Conservation (phyloP, 192 early-diverging fungal species). For the Umbelopsis ramanniana region DNA sequence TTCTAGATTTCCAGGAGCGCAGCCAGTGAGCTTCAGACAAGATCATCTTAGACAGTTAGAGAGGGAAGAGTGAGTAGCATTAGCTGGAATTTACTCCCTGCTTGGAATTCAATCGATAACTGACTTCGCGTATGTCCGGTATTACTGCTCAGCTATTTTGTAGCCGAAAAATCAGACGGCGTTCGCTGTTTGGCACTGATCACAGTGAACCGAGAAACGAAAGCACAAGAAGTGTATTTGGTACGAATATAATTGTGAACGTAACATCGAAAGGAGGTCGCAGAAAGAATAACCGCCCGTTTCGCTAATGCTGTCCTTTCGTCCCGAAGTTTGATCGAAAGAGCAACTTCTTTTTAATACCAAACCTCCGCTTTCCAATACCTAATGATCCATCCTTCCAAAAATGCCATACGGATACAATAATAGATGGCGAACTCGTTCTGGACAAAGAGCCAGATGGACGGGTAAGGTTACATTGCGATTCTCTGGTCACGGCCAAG, state of each 20-base stretch:
- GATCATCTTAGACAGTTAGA: conserved; percentile 52
- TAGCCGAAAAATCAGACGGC: conserved; percentile 87
- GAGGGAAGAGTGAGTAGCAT: conserved; percentile 59
- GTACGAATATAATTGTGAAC: conserved; percentile 34
- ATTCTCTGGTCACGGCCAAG: background rate
- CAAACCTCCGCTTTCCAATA: conserved; percentile 64
- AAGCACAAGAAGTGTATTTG: conserved; percentile 55
- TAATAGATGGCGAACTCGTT: conserved; percentile 94
- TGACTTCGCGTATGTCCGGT: background rate
- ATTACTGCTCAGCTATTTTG: conserved; percentile 62
- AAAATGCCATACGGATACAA: conserved; percentile 67
- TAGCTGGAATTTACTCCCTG: background rate
- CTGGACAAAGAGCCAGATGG: conserved; percentile 71
- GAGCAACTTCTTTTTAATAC: conserved; percentile 76
- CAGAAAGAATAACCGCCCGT: conserved; percentile 24
- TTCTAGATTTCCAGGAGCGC: conserved; percentile 61
- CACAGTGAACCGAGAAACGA: conserved; percentile 40
- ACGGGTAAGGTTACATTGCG: conserved; percentile 29
- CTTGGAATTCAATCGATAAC: background rate
- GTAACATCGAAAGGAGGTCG: background rate
- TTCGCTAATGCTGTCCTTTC: background rate
- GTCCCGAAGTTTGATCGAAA: conserved; percentile 77
- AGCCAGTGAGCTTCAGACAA: conserved; percentile 65
- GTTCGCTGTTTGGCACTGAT: conserved; percentile 62
- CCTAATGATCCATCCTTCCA: conserved; percentile 41